Conservation (phyloP, 441 rosid genomes). For the Brassica balearica region DNA sequence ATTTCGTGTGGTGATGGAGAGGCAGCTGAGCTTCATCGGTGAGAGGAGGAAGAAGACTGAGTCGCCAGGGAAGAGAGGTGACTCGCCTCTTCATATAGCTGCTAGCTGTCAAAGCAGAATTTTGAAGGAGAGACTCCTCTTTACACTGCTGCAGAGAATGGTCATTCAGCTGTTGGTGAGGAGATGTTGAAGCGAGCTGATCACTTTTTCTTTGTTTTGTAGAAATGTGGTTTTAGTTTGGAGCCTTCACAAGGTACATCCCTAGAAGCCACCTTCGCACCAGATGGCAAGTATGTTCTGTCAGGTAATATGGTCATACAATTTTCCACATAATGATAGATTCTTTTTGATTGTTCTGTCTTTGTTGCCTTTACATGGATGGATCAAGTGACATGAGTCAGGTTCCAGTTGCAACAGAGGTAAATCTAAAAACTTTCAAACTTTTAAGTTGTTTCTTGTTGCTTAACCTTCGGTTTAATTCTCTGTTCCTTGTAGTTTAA, state of each 20-base stretch:
- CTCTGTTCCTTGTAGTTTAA: too few species aligned
- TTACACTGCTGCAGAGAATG: slow-evolving; percentile 60
- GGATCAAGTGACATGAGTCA: too few species aligned
- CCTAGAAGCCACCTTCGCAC: slow-evolving; percentile 90
- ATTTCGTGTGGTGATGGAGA: slow-evolving; percentile 77
- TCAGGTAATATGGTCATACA: slow-evolving; percentile 64
- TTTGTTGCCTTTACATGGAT: too few species aligned
- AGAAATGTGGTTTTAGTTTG: slow-evolving; percentile 76
- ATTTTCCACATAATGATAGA: too few species aligned
- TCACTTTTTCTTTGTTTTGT: too few species aligned
- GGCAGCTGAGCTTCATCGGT: slow-evolving; percentile 87
- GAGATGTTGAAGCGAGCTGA: slow-evolving; percentile 64
- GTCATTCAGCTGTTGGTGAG: slow-evolving; percentile 62
- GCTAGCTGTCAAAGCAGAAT: slow-evolving; percentile 73
- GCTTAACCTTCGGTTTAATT: too few species aligned
- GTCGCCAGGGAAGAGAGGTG: slow-evolving; percentile 81
- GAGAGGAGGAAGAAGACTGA: slow-evolving; percentile 80
- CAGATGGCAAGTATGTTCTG: slow-evolving; percentile 93
- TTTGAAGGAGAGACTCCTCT: too few species aligned
- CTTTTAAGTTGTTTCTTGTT: too few species aligned
- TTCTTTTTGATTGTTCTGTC: too few species aligned
- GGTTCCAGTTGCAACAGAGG: too few species aligned
- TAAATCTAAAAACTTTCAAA: too few species aligned
- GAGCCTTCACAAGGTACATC: slow-evolving; percentile 84
- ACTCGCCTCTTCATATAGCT: slow-evolving; percentile 48